phyloP scores from a whole-genome alignment of 2,329 filamentous ascomycete genomes.

The Sordariomycetes sp. region DNA sequence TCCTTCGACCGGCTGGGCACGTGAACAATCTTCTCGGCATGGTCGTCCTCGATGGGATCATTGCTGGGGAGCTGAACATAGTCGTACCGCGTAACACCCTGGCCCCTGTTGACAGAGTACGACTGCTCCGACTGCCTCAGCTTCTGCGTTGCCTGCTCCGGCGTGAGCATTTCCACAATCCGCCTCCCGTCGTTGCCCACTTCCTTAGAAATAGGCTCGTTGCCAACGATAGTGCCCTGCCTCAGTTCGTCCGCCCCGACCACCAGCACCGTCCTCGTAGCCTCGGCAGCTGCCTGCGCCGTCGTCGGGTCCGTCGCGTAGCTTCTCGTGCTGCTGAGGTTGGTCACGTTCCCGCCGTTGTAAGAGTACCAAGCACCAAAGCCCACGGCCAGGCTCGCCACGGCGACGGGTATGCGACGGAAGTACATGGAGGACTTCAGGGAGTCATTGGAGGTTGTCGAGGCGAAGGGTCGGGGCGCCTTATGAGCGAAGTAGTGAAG shows the following conservation, averaged over 20 bases:
- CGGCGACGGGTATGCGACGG: slow-evolving; percentile 56
- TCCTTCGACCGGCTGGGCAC: slow-evolving; percentile 51
- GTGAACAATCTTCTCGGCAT: slow-evolving; percentile 96
- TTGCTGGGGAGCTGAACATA: slow-evolving; percentile 92
- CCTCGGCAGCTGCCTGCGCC: slow-evolving; percentile 26
- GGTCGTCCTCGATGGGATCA: slow-evolving; percentile 96
- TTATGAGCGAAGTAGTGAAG: slow-evolving; percentile 16
- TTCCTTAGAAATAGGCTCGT: slow-evolving; percentile 80
- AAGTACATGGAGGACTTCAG: slow-evolving; percentile 67
- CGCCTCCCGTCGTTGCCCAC: slow-evolving; percentile 69
- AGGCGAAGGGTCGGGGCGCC: slow-evolving; percentile 11
- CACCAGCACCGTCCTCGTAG: slow-evolving; percentile 64
- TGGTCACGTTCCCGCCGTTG: slow-evolving; percentile 29
- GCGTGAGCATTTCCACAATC: slow-evolving; percentile 91
- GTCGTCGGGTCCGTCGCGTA: slow-evolving; percentile 29
- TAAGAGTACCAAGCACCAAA: slow-evolving; percentile 73
- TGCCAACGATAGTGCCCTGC: slow-evolving; percentile 75
- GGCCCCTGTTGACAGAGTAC: slow-evolving; percentile 78
- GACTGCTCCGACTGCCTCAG: slow-evolving; percentile 85
- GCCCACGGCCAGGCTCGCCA: slow-evolving; percentile 60
- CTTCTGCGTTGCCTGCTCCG: slow-evolving; percentile 87
- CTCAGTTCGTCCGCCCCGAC: slow-evolving; percentile 88
- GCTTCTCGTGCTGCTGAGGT: slow-evolving; percentile 28
- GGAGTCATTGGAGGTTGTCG: slow-evolving; percentile 36
- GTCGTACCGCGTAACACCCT: slow-evolving; percentile 91